These are phyloP conservation scores for Massospora cicadina DNA, from an alignment of 371 early-diverging fungal species.

Conservation along the genomic window DNA sequence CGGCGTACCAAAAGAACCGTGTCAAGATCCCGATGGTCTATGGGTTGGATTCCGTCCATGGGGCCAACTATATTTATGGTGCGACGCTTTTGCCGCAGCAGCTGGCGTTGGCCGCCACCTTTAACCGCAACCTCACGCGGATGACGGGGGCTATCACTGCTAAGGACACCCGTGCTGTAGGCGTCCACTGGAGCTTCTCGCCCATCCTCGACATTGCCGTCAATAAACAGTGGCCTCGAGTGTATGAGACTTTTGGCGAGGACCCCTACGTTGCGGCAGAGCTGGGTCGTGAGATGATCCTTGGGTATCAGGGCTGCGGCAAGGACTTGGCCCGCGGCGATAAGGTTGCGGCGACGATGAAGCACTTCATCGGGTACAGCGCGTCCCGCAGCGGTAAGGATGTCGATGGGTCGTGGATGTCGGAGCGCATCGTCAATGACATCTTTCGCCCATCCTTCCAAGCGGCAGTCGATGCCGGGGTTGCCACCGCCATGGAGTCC, in stretches of 20 bases:
- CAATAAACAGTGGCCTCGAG: conserved; percentile 48
- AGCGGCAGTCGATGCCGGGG: conserved; percentile 41
- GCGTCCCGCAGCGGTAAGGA: conserved; percentile 34
- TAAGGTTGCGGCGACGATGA: conserved; percentile 25
- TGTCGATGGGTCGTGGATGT: conserved; percentile 34
- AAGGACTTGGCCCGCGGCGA: conserved; percentile 18
- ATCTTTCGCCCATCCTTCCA: conserved; percentile 41
- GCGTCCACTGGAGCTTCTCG: conserved; percentile 39
- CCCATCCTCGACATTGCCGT: conserved; percentile 42
- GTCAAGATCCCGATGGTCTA: conserved; percentile 11
- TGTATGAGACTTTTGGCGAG: conserved; percentile 36
- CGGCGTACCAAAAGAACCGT: neutral
- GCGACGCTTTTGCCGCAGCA: conserved; percentile 25
- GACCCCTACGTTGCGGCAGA: conserved; percentile 32
- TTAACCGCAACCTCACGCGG: conserved; percentile 21
- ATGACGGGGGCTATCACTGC: conserved; percentile 25
- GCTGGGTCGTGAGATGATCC: conserved; percentile 30
- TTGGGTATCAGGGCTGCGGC: conserved; percentile 42
- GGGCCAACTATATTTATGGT: conserved; percentile 41
- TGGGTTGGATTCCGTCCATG: conserved; percentile 43
- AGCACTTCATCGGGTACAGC: conserved; percentile 31
- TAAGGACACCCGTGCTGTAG: conserved; percentile 30
- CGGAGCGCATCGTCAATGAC: conserved; percentile 34
- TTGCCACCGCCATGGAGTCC: conserved; percentile 46
- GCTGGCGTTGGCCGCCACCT: conserved; percentile 27